Evolutionary conservation across 495 filamentous ascomycete species (phyloP).

Genomic region (Penicillium roqueforti): DNA sequence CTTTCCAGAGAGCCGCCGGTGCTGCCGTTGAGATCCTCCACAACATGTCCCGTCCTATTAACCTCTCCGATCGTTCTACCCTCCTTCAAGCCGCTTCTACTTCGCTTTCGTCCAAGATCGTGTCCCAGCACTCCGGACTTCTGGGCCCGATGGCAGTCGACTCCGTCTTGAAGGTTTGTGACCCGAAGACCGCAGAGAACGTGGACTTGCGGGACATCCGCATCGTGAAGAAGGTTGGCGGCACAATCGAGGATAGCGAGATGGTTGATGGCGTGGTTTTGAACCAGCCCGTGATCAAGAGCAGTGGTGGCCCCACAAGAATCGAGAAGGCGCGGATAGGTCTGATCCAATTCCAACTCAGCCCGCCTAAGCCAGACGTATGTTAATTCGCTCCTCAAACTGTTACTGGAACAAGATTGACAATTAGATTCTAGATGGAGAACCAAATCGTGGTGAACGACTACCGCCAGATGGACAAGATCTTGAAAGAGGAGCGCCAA

Average conservation of each 20-base stretch:
- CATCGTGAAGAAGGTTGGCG: constrained; percentile 96
- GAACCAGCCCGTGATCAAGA: constrained; percentile 90
- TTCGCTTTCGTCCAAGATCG: constrained; percentile 97
- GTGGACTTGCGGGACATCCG: constrained; percentile 95
- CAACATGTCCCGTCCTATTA: constrained; percentile 92
- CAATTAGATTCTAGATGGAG: constrained; percentile 67
- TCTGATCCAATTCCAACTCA: constrained; percentile 96
- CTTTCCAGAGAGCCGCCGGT: constrained; percentile 90
- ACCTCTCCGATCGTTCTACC: constrained; percentile 78
- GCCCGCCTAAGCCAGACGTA: constrained; percentile 95
- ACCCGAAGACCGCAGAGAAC: constrained; percentile 90
- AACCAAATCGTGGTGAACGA: constrained; percentile 99
- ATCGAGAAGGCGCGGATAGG: constrained; percentile 98
- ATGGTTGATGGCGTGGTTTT: constrained; percentile 93
- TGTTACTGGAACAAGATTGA: not conserved
- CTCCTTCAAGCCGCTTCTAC: constrained; percentile 96
- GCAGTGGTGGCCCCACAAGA: constrained; percentile 80
- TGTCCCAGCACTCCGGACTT: constrained; percentile 88
- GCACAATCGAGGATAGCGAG: constrained; percentile 97
- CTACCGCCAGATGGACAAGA: constrained; percentile 99
- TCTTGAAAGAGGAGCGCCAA: constrained; percentile 96
- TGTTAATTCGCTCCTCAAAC: constrained; percentile 23
- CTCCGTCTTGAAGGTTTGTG: constrained; percentile 89
- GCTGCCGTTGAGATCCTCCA: constrained; percentile 85
- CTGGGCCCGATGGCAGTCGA: constrained; percentile 96